Conservation (phyloP, 495 filamentous ascomycete species). For the Penicillium canariense region DNA sequence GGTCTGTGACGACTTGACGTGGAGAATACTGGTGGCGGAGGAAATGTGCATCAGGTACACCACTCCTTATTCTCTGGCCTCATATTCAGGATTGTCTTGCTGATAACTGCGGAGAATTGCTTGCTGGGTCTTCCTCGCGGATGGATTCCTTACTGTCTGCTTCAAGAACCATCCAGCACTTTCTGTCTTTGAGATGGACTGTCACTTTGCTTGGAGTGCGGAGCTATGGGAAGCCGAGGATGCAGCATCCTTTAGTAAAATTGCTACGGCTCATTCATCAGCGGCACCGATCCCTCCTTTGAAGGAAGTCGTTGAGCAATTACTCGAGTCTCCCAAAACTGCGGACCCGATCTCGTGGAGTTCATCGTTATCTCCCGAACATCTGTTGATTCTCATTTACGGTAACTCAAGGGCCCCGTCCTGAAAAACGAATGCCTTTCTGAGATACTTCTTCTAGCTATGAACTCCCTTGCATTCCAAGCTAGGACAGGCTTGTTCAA, state of each 20-base stretch:
- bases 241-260: slow-evolving; percentile 26
- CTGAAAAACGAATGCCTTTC: background rate
- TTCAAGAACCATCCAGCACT: slow-evolving; percentile 39
- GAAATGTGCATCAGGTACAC: slow-evolving; percentile 36
- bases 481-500: slow-evolving; percentile 29
- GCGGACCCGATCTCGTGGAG: slow-evolving; percentile 22
- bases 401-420: slow-evolving; percentile 18
- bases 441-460: slow-evolving; percentile 19
- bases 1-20: slow-evolving; percentile 24
- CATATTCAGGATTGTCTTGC: background rate
- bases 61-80: background rate
- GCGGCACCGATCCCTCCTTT: slow-evolving; percentile 25
- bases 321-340: slow-evolving; percentile 23
- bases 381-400: slow-evolving; percentile 39
- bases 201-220: slow-evolving; percentile 37
- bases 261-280: slow-evolving; percentile 12
- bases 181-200: slow-evolving; percentile 39
- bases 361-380: slow-evolving; percentile 30
- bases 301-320: slow-evolving; percentile 23
- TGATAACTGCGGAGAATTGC: slow-evolving; percentile 23
- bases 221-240: slow-evolving; percentile 39
- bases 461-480: slow-evolving; percentile 36
- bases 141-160: slow-evolving; percentile 41
- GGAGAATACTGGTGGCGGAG: slow-evolving; percentile 31
- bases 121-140: slow-evolving; percentile 38